Evolutionary conservation across 164 flowering plant genomes (phyloP).

Genomic region (Euptelea pleiosperma): DNA sequence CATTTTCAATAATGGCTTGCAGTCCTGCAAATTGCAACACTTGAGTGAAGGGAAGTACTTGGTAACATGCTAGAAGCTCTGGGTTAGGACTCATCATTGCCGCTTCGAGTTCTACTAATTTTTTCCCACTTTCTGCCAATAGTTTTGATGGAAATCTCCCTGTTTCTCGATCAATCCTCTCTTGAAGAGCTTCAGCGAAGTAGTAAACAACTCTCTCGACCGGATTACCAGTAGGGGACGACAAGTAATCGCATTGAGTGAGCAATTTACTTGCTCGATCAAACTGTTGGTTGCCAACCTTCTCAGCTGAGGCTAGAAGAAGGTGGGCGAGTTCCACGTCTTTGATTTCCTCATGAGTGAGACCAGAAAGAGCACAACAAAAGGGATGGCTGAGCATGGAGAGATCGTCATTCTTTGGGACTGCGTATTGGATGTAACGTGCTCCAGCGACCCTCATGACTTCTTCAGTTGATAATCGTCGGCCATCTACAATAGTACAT

Average conservation of each 20-base stretch:
- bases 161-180: conserved; percentile 44
- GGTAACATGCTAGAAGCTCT: conserved; percentile 22
- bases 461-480: conserved; percentile 34
- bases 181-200: conserved; percentile 48
- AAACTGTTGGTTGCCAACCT: conserved; percentile 40
- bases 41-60: conserved; percentile 32
- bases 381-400: conserved; percentile 27
- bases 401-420: conserved; percentile 8
- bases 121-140: background rate
- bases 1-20: conserved; percentile 43
- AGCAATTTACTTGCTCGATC: conserved; percentile 41
- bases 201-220: conserved; percentile 50
- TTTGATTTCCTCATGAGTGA: conserved; percentile 33
- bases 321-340: conserved; percentile 44
- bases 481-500: background rate
- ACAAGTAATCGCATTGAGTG: conserved; percentile 28
- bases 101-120: conserved; percentile 19
- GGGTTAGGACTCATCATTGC: conserved; percentile 18
- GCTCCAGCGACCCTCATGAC: conserved; percentile 48
- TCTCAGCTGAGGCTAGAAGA: conserved; percentile 56
- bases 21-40: conserved; percentile 42
- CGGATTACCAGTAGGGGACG: conserved; percentile 39
- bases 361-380: conserved; percentile 24
- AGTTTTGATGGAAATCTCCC: conserved; percentile 25
- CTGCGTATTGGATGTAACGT: conserved; percentile 31